Base-by-base conservation (phyloP, 768 basidiomycete genomes). In the Tricholoma matsutake region DNA sequence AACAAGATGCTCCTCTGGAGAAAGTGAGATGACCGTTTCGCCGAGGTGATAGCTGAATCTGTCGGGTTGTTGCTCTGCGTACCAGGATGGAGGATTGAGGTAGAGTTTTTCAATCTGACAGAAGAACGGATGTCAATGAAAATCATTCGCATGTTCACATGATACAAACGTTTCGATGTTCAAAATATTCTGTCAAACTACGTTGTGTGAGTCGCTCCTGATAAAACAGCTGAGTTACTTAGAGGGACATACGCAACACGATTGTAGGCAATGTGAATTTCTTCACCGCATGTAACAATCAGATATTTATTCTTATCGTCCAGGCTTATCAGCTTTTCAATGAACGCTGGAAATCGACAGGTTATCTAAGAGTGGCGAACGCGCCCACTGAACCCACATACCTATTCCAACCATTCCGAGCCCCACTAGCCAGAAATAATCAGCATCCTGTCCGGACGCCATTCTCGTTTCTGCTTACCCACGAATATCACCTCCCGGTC, bases 341-440 rank as follows among this genome's bases (percentile, higher is more conserved):
- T 86, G 74, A 89, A 88, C 0, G 86, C 86, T 81, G 57, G 0
- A 37, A 20, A 13, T 39, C n/a, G 29, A 32, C 28, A 25, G 22
- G 25, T 55, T 32, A 35, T 31, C 28, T 28, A 32, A 31, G 37
- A 34, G 45, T 54, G 11, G 56, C 10, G 20, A 13, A n/a, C 16
- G 3, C n/a, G 31, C 25, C 34, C 1, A 14, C 2, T 18, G 41
- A 29, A n/a, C n/a, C 35, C 13, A 60, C 73, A 57, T 43, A 82
- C 82, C 83, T 43, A 83, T 84, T 22, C 84, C 85, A 52, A 86
- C 83, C 85, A 86, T 86, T 16, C 85, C 85, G 14, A 86, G 72
- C 0, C 85, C 85, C 51, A 81, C 84, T 65, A 53, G 29, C 10
- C 56, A 5, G 10, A 37, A 29, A n/a, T 4, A 28, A 31, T 52